Evolutionary conservation across 306 rosid genomes (phyloP).

Genomic region (Medicago lupulina): DNA sequence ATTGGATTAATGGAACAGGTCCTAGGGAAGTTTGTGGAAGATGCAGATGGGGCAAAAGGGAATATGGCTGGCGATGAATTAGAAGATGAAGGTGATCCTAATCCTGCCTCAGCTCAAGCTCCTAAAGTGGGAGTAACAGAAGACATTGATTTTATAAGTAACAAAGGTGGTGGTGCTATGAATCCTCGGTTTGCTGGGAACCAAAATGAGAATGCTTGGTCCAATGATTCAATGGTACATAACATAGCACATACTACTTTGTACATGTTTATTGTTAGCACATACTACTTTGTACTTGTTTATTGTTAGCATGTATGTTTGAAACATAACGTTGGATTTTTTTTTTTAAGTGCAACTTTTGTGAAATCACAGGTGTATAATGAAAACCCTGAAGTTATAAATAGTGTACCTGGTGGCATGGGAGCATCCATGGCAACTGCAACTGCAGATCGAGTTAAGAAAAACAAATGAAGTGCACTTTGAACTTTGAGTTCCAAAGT

Average conservation of each 20-base stretch:
- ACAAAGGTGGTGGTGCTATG: conserved; percentile 16
- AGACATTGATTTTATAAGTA: conserved; percentile 37
- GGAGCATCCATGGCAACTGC: conserved; percentile 51
- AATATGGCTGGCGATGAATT: neutral
- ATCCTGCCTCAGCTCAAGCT: conserved; percentile 1
- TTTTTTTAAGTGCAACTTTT: too few species aligned
- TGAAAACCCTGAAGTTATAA: conserved; percentile 25
- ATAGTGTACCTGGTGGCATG: conserved; percentile 48
- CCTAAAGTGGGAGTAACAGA: conserved; percentile 22
- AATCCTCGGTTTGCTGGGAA: conserved; percentile 25
- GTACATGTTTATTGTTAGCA: neutral
- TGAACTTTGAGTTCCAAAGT: neutral
- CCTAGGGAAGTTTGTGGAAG: conserved; percentile 35
- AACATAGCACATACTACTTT: neutral
- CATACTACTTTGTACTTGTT: neutral
- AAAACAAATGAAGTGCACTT: conserved; percentile 23
- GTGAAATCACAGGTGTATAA: too few species aligned
- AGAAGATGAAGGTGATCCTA: neutral
- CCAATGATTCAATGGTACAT: conserved; percentile 22
- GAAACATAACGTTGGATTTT: too few species aligned
- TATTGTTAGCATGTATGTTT: neutral
- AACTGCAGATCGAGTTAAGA: conserved; percentile 30
- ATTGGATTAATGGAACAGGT: conserved; percentile 8
- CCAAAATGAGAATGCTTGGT: neutral
- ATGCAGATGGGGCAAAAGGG: neutral